Conservation (phyloP, 345 rosid genomes). For the Cardamine occulta region DNA sequence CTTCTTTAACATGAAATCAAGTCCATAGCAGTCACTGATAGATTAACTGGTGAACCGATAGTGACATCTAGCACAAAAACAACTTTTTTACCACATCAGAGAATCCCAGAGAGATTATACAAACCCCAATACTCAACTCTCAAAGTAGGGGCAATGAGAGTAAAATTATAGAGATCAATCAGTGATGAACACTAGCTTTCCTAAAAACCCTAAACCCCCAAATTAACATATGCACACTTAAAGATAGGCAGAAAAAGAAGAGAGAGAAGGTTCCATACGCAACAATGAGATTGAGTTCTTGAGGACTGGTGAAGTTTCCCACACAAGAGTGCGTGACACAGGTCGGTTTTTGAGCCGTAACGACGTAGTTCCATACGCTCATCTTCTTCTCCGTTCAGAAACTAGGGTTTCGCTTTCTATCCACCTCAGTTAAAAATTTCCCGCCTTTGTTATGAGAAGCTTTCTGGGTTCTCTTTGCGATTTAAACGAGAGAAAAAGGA, state of each 20-base stretch:
- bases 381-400: constrained; percentile 29
- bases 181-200: neutral
- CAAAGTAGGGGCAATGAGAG: neutral
- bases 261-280: constrained; percentile 53
- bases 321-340: constrained; percentile 92
- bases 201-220: constrained; percentile 12
- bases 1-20: constrained; percentile 4
- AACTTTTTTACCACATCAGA: neutral
- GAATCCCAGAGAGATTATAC: neutral
- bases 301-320: constrained; percentile 93
- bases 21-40: neutral
- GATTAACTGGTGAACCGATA: too few relatives aligned
- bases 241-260: neutral
- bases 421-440: neutral
- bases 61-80: neutral
- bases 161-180: neutral
- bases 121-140: neutral
- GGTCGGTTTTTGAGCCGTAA: constrained; percentile 76
- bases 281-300: constrained; percentile 88
- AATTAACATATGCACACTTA: constrained; percentile 3
- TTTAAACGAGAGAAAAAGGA: neutral
- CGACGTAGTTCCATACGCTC: constrained; percentile 63
- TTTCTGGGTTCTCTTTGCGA: constrained; percentile 1
- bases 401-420: neutral
- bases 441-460: constrained; percentile 11